phyloP scores from a whole-genome alignment of 805 yeast species.

The Zygotorulaspora chibaensis region DNA sequence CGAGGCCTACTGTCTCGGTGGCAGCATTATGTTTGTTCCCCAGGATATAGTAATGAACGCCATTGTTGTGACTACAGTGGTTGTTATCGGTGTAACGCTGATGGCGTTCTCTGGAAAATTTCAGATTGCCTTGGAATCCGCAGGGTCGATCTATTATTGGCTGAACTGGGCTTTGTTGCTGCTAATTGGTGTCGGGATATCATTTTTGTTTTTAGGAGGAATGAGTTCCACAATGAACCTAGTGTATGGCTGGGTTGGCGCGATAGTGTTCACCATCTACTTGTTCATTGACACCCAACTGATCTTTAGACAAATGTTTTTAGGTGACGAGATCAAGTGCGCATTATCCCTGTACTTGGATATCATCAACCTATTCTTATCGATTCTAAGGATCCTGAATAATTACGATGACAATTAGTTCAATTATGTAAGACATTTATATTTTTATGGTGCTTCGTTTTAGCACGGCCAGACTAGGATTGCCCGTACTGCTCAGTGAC shows the following conservation, averaged over 20 bases:
- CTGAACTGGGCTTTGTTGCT: slow-evolving; percentile 56
- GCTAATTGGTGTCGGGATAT: slow-evolving; percentile 64
- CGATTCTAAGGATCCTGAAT: slow-evolving; percentile 60
- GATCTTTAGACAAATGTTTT: slow-evolving; percentile 66
- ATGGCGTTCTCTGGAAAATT: slow-evolving; percentile 67
- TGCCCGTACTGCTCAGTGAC: no score
- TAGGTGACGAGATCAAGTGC: slow-evolving; percentile 84
- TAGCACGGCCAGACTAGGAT: no score
- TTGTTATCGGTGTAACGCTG: slow-evolving; percentile 70
- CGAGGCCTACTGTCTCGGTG: slow-evolving; percentile 71
- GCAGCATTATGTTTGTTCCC: slow-evolving; percentile 59
- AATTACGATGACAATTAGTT: slow-evolving; percentile 17
- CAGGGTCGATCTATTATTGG: slow-evolving; percentile 34
- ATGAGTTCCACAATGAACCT: slow-evolving; percentile 54
- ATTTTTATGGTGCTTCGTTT: neutral
- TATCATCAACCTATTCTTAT: slow-evolving; percentile 72
- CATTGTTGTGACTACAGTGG: slow-evolving; percentile 57
- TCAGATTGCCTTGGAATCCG: slow-evolving; percentile 29
- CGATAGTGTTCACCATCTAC: slow-evolving; percentile 65
- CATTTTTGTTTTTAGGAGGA: slow-evolving; percentile 61
- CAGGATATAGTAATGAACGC: slow-evolving; percentile 67
- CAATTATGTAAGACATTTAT: neutral
- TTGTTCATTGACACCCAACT: slow-evolving; percentile 78
- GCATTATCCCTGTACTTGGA: slow-evolving; percentile 77
- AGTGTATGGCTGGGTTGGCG: slow-evolving; percentile 68